phyloP scores from a whole-genome alignment of 768 basidiomycete species.

The Rossbeevera mucosa region DNA sequence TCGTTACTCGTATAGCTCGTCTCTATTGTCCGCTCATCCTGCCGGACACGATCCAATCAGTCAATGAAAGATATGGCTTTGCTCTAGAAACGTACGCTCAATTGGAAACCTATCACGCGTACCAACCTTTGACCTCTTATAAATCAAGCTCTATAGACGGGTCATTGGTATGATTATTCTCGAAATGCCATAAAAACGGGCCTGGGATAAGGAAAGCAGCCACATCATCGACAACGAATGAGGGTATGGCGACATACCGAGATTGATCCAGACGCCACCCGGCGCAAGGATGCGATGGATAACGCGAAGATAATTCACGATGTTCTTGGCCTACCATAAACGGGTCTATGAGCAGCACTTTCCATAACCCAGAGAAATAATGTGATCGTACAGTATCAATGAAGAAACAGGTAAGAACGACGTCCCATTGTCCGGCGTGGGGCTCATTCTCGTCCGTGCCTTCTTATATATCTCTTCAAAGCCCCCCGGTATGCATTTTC shows the following conservation, averaged over 20 bases:
- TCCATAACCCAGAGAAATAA: neutral
- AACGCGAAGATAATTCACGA: slow-evolving; percentile 82
- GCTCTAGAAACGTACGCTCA: slow-evolving; percentile 54
- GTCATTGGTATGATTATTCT: slow-evolving; percentile 79
- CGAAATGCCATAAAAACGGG: slow-evolving; percentile 95
- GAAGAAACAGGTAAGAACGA: slow-evolving; percentile 93
- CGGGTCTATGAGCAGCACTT: neutral
- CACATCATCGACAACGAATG: neutral
- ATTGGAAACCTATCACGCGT: slow-evolving; percentile 70
- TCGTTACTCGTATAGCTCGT: slow-evolving; percentile 86
- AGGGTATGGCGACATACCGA: slow-evolving; percentile 41
- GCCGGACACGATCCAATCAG: slow-evolving; percentile 14
- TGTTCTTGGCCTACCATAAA: slow-evolving; percentile 73
- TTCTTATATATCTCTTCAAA: slow-evolving; percentile 86
- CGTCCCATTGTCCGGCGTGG: slow-evolving; percentile 80
- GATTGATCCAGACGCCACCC: slow-evolving; percentile 90
- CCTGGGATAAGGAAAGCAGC: slow-evolving; percentile 39
- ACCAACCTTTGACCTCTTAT: slow-evolving; percentile 83
- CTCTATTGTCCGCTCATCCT: slow-evolving; percentile 79
- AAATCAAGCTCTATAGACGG: slow-evolving; percentile 83
- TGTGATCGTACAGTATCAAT: slow-evolving; percentile 75
- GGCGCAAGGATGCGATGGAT: slow-evolving; percentile 79
- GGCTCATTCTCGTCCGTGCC: slow-evolving; percentile 52
- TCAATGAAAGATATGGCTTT: neutral
- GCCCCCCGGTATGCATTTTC: slow-evolving; percentile 50